Conservation (phyloP, 1,284 basidiomycete genomes). For the Moesziomyces sp. region DNA sequence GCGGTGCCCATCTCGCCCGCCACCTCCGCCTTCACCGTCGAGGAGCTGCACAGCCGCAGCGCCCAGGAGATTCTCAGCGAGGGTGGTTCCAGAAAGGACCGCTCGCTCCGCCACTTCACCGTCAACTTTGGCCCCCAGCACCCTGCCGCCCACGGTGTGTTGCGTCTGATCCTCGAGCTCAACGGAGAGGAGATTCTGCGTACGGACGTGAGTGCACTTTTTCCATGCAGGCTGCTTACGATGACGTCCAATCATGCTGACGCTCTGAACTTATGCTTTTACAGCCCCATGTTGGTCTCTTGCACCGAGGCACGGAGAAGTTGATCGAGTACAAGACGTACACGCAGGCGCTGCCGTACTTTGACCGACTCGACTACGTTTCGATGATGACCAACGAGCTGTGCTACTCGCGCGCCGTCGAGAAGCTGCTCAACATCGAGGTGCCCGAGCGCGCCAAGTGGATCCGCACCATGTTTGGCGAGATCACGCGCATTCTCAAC, state of each 20-base stretch:
- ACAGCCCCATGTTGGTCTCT: slow-evolving; percentile 86
- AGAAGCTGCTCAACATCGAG: slow-evolving; percentile 97
- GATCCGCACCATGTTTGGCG: slow-evolving; percentile 97
- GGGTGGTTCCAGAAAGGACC: slow-evolving; percentile 77
- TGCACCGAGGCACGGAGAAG: slow-evolving; percentile 98
- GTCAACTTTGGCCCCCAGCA: slow-evolving; percentile 78
- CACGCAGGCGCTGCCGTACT: slow-evolving; percentile 97
- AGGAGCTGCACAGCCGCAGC: slow-evolving; percentile 77
- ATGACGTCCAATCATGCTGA: slow-evolving; percentile 58
- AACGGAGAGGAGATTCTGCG: slow-evolving; percentile 81
- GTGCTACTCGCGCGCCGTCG: slow-evolving; percentile 95
- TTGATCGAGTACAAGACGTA: slow-evolving; percentile 99
- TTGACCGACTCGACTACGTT: slow-evolving; percentile 98
- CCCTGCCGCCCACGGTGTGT: slow-evolving; percentile 97
- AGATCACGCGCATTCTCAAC: slow-evolving; percentile 95
- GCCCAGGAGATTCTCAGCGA: slow-evolving; percentile 82
- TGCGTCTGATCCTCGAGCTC: slow-evolving; percentile 95
- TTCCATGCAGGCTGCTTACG: background rate
- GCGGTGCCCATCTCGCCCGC: slow-evolving; percentile 41
- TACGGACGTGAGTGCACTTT: slow-evolving; percentile 41
- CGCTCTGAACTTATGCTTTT: slow-evolving; percentile 13
- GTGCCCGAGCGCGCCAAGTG: slow-evolving; percentile 98
- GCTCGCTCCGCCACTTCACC: slow-evolving; percentile 75
- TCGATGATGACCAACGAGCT: slow-evolving; percentile 80
- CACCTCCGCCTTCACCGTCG: slow-evolving; percentile 53